phyloP scores from a whole-genome alignment of 768 basidiomycete genomes.

The Termitomyces bulborhizus region DNA sequence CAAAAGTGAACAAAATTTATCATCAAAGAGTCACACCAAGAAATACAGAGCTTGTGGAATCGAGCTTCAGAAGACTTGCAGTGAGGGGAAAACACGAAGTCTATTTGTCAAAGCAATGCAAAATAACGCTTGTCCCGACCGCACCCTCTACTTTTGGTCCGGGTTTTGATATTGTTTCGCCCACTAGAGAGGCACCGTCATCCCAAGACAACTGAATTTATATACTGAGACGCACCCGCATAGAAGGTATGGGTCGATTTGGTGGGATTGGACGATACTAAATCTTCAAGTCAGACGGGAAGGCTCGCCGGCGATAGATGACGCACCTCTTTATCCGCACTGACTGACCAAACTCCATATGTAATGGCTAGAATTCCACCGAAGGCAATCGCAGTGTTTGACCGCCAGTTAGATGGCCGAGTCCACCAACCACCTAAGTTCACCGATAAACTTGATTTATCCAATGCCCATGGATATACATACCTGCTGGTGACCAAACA shows the following conservation, averaged over 20 bases:
- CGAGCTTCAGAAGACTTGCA: background rate
- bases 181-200: constrained; percentile 20
- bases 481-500: constrained; percentile 92
- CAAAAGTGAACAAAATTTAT: background rate
- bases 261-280: constrained; percentile 60
- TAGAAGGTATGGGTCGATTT: constrained; percentile 69
- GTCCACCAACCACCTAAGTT: constrained; percentile 90
- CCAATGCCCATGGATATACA: constrained; percentile 4
- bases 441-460: background rate
- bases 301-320: background rate
- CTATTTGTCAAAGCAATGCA: constrained; percentile 4
- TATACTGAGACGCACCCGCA: constrained; percentile 45
- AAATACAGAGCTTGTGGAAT: background rate
- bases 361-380: constrained; percentile 62
- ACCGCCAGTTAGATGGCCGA: constrained; percentile 83
- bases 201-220: background rate
- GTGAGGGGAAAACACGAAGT: background rate
- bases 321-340: constrained; percentile 77
- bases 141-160: constrained; percentile 8
- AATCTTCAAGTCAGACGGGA: background rate
- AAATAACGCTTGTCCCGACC: constrained; percentile 1
- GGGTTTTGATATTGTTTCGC: constrained; percentile 27
- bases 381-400: constrained; percentile 73
- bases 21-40: background rate
- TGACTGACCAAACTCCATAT: constrained; percentile 62